Base-by-base conservation (phyloP, 2,329 filamentous ascomycete species). In the Colletotrichum viniferum region DNA sequence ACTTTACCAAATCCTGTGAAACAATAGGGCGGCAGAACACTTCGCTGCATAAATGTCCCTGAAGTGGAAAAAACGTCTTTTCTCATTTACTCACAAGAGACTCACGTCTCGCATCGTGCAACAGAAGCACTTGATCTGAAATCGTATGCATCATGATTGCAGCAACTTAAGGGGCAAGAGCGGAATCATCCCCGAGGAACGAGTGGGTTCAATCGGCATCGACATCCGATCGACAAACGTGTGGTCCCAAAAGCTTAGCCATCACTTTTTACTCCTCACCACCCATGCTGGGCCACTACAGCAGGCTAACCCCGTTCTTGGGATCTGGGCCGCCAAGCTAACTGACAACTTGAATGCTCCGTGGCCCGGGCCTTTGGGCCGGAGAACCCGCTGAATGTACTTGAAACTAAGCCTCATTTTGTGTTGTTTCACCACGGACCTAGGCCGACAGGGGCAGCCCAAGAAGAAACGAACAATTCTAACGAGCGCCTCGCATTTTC, bases 391-490 rank as follows among this genome's bases (percentile, higher is more conserved):
- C 62, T 32, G 26, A 24, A 30, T 65, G 48, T 67, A 66, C 61
- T 38, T 71, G 72, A 71, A 71, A 71, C 55, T 30, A 18, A 58
- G 65, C 71, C 58, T 69, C 65, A 69, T 56, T 70, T 55, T 55
- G 14, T 36, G 58, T 21, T 10, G 62, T 72, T 38, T 66, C 72
- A 48, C n/a, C 55, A 65, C 48, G 60, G 60, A n/a, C 38, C 68
- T 28, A 3, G 43, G 9, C 38, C 16, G 21, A 34, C 69, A 74
- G 30, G 72, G 72, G 56, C n/a, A 32, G 30, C 30, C 72, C 36
- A 34, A 12, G 48, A 43, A 24, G 21, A 34, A 48, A 52, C 12
- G 14, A 58, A 21, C 8, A 36, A 38, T 34, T 24, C 28, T 3
- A 36, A 13, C 32, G 24, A 9, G 38, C 9, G 9, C 21, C 28